phyloP scores from a whole-genome alignment of 1,139 yeast species.

The Blastobotrys ciferrii region DNA sequence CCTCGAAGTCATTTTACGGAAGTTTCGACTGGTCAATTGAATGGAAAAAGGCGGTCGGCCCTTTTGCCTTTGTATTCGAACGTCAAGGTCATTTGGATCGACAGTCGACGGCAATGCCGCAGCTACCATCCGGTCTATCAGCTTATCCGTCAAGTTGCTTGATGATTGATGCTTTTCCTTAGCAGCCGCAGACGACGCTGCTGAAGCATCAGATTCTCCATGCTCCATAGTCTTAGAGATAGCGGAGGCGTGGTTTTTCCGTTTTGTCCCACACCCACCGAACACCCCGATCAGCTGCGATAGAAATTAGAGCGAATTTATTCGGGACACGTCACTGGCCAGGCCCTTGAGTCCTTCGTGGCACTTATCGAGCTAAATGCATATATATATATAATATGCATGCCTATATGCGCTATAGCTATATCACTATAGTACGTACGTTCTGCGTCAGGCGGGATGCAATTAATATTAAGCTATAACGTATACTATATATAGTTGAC shows the following conservation, averaged over 20 bases:
- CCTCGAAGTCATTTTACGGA: conserved; percentile 63
- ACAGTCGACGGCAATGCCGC: conserved; percentile 67
- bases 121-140: conserved; percentile 64
- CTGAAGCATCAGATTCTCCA: neutral
- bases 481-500: too few species aligned
- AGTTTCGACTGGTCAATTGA: conserved; percentile 66
- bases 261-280: neutral
- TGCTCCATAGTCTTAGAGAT: neutral
- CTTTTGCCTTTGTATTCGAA: conserved; percentile 47
- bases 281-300: too few species aligned
- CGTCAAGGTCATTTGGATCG: conserved; percentile 25
- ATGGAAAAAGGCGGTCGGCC: conserved; percentile 68
- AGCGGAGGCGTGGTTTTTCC: neutral
- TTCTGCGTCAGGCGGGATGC: too few species aligned
- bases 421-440: too few species aligned
- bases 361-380: too few species aligned
- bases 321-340: too few species aligned
- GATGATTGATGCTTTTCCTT: conserved; percentile 1
- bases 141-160: conserved; percentile 50
- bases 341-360: too few species aligned
- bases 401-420: too few species aligned
- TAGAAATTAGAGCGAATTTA: too few species aligned
- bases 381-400: too few species aligned
- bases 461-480: too few species aligned
- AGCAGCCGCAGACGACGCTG: neutral